A percentile compares a stretch with the other conserved stretches of the same genome.
phyloP scores from a whole-genome alignment of 2,329 filamentous ascomycete genomes.

The Ophiostoma sp. region DNA sequence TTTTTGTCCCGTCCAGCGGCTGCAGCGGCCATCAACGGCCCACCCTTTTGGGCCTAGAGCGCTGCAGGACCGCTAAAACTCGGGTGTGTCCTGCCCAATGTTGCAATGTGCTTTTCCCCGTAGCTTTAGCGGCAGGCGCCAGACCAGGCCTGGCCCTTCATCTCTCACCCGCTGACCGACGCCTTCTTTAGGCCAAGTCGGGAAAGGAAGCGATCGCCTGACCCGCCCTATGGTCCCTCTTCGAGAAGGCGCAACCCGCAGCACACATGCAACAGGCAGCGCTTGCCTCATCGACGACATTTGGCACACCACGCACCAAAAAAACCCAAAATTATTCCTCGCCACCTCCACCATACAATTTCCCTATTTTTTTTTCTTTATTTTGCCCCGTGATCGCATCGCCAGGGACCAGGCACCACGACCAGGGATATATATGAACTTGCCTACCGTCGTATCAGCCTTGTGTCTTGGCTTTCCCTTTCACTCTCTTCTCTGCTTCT shows the following conservation, averaged over 20 bases:
- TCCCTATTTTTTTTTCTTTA: not conserved
- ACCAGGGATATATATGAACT: not conserved
- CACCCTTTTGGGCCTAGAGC: not conserved
- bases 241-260: not conserved
- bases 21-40: not conserved
- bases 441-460: not conserved
- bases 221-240: not conserved
- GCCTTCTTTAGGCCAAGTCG: slow-evolving; percentile 19
- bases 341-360: slow-evolving; percentile 10
- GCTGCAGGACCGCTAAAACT: not conserved
- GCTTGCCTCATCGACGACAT: slow-evolving; percentile 12
- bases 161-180: slow-evolving; percentile 18
- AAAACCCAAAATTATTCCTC: not conserved
- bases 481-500: not conserved
- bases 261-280: not conserved
- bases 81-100: not conserved
- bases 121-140: slow-evolving; percentile 11
- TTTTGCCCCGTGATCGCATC: slow-evolving; percentile 6
- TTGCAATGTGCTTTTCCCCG: not conserved
- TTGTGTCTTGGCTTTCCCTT: not conserved
- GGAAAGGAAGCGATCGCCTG: slow-evolving; percentile 9
- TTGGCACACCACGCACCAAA: not conserved
- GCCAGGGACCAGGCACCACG: slow-evolving; percentile 8
- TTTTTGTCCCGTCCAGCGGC: not conserved
- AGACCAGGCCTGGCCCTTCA: not conserved